Evolutionary conservation across 805 yeast species (phyloP), one percentile per base, ranked within the genome.

Genomic region (Blastobotrys americana): DNA sequence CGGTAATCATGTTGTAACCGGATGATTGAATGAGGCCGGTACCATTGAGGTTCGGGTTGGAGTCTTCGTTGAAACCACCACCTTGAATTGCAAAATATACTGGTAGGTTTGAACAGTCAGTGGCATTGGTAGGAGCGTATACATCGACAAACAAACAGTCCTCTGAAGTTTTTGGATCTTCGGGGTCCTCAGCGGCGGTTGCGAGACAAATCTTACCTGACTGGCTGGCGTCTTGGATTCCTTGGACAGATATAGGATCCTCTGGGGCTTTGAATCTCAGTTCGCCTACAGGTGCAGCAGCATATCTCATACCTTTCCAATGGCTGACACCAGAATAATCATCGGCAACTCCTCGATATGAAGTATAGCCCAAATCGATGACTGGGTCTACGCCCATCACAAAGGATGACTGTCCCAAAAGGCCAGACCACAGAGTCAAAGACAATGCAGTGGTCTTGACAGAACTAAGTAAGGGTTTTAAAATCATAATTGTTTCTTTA

Each of bases 81-180:
- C 70, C 71, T 42, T 65, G 66, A 33, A 66, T 55, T 63, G 65
- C 64, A 15, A 58, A 48, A 33, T 53, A 53, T 8, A 62, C 64
- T 1, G 65, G 63, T 23, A 37, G 31, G 21, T 20, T 8, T 8
- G 31, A 25, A 13, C 31, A 25, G 13, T 25, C 13, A 13, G 20
- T 20, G 2, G 35, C 16, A 10, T 16, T 19, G 5, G 19, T 20
- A 4, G 49, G 49, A 5, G 37, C 40, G 22, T 25, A 40, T 3
- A 47, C 36, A 25, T 47, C 31, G 4, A 47, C 23, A 17, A 27
- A 34, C 37, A 47, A 34, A 28, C 50, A 47, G 38, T 36, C 39
- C 20, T 36, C 39, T 5, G 39, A 36, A 13, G 39, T 17, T 5
- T 36, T 13, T 18, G 17, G 22, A 16, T 36, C 8, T 4, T 16